phyloP scores from a whole-genome alignment of 305 asterid genomes.

The Striga hermonthica region DNA sequence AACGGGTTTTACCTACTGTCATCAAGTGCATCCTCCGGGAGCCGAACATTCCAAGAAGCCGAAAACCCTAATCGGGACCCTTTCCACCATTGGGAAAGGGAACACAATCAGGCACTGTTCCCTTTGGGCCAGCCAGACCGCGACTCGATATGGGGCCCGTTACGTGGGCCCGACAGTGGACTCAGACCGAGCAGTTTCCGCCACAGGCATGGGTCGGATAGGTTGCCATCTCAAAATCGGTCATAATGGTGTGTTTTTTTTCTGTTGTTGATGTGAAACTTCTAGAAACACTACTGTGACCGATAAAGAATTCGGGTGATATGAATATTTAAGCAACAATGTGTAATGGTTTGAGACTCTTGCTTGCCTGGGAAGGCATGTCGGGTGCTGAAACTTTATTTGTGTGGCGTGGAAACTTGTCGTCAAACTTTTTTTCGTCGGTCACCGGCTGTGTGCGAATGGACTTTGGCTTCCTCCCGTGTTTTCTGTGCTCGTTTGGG shows the following conservation, averaged over 20 bases:
- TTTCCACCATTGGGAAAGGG: slow-evolving; percentile 53
- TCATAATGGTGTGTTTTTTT: slow-evolving; percentile 36
- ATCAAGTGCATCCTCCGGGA: slow-evolving; percentile 46
- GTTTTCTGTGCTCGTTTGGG: too few relatives aligned
- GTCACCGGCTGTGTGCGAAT: not conserved
- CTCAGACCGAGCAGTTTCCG: slow-evolving; percentile 45
- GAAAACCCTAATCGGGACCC: slow-evolving; percentile 45
- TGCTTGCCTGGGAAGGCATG: not conserved
- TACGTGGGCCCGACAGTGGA: slow-evolving; percentile 46
- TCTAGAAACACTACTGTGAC: slow-evolving; percentile 36
- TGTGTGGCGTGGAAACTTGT: not conserved
- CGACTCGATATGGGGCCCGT: slow-evolving; percentile 66
- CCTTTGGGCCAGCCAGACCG: slow-evolving; percentile 46
- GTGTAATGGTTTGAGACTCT: slow-evolving; percentile 26
- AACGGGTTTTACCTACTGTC: slow-evolving; percentile 55
- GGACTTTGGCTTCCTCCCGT: too few relatives aligned
- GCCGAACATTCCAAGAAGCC: slow-evolving; percentile 48
- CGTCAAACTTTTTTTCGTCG: not conserved
- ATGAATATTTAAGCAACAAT: slow-evolving; percentile 49
- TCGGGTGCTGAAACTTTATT: not conserved
- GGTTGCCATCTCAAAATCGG: slow-evolving; percentile 68
- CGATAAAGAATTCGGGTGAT: slow-evolving; percentile 37
- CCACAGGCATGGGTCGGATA: slow-evolving; percentile 63
- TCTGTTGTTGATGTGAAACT: slow-evolving; percentile 13
- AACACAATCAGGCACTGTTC: slow-evolving; percentile 48